Conservation (phyloP, 2,329 filamentous ascomycete species). For the Teratosphaeria epicoccoides region DNA sequence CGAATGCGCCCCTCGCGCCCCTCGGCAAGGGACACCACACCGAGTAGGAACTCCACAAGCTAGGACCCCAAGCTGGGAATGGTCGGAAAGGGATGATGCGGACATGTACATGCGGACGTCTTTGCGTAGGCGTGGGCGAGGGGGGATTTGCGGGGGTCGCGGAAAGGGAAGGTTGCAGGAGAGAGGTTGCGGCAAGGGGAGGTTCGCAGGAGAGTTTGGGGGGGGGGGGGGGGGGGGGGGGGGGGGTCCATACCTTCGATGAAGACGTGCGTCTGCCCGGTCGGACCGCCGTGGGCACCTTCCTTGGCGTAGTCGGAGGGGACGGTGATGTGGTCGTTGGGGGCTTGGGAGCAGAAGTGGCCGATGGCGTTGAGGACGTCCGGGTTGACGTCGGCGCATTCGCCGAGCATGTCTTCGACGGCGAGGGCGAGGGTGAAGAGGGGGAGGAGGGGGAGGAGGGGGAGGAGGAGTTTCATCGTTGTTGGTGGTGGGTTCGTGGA, state of each 20-base stretch:
- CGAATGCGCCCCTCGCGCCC: too few species aligned
- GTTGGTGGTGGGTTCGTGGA: background rate
- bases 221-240: too few species aligned
- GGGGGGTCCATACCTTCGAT: background rate
- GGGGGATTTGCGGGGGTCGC: too few species aligned
- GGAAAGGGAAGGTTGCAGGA: too few species aligned
- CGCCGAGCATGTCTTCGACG: background rate
- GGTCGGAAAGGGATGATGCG: too few species aligned
- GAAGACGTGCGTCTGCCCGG: background rate
- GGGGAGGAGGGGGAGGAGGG: background rate
- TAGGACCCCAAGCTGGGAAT: too few species aligned
- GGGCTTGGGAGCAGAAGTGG: background rate
- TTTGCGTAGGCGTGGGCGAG: too few species aligned
- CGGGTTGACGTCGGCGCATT: background rate
- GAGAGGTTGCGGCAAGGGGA: too few species aligned
- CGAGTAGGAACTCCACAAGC: too few species aligned
- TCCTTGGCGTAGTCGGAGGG: slow-evolving; percentile 49
- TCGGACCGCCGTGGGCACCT: background rate
- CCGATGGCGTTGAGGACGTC: background rate
- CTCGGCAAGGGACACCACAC: too few species aligned
- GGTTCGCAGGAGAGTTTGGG: too few species aligned
- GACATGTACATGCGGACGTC: too few species aligned
- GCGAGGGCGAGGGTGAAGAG: background rate
- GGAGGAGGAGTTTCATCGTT: background rate
- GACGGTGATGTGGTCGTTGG: slow-evolving; percentile 58